Conservation (phyloP, 1,139 yeast genomes). For the Saccharomycopsis crataegensis region DNA sequence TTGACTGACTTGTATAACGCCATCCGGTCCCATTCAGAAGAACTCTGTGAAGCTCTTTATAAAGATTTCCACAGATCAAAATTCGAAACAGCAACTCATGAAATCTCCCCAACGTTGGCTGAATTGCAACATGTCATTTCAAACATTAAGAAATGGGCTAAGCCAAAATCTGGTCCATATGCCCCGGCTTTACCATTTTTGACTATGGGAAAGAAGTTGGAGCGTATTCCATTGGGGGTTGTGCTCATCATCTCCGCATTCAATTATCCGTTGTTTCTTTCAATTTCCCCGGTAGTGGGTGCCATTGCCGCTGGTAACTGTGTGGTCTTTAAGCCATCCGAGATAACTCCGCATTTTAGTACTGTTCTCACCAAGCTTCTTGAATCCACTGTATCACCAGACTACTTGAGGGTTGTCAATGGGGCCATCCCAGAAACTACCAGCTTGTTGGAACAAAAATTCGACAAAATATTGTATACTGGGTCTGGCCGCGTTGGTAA, state of each 20-base stretch:
- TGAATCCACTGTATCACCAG: slow-evolving; percentile 38
- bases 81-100: slow-evolving; percentile 56
- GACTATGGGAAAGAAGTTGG: slow-evolving; percentile 44
- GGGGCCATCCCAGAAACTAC: slow-evolving; percentile 74
- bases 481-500: slow-evolving; percentile 76
- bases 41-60: slow-evolving; percentile 49
- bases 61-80: slow-evolving; percentile 61
- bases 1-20: slow-evolving; percentile 65
- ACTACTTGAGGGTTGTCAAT: slow-evolving; percentile 53
- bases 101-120: slow-evolving; percentile 41
- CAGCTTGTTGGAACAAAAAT: slow-evolving; percentile 54
- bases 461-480: slow-evolving; percentile 81
- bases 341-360: slow-evolving; percentile 60
- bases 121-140: slow-evolving; percentile 59
- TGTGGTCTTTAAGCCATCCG: slow-evolving; percentile 76
- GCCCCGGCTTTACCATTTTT: slow-evolving; percentile 38
- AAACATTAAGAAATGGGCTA: slow-evolving; percentile 54
- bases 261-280: slow-evolving; percentile 71
- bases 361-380: slow-evolving; percentile 50
- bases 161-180: slow-evolving; percentile 42
- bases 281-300: slow-evolving; percentile 63
- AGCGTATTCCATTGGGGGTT: slow-evolving; percentile 67
- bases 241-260: slow-evolving; percentile 77
- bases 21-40: slow-evolving; percentile 51
- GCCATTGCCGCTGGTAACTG: slow-evolving; percentile 88